phyloP scores from a whole-genome alignment of 139 green algal species.

The Coelastrella sp. region DNA sequence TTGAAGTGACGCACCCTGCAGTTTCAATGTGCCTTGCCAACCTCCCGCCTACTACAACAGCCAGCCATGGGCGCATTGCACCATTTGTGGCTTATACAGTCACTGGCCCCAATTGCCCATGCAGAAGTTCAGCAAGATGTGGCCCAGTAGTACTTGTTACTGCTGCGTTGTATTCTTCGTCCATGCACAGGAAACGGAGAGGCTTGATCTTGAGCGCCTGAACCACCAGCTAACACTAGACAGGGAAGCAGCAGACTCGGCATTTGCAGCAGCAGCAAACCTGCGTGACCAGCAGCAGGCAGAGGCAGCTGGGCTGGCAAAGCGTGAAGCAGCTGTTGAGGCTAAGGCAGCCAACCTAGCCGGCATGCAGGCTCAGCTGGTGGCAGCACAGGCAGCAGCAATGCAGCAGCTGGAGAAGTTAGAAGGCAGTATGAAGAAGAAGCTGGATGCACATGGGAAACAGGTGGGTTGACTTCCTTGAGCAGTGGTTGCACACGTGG shows the following conservation, averaged over 20 bases:
- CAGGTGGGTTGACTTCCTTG: background rate
- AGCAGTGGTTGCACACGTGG: background rate
- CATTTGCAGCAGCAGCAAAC: background rate
- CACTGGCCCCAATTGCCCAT: no score
- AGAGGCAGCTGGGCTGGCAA: constrained; percentile 12
- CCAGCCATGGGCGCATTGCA: no score
- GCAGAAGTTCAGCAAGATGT: no score
- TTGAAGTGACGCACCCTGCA: no score
- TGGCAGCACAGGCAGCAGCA: constrained; percentile 25
- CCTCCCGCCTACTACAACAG: no score
- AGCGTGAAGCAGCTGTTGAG: constrained; percentile 14
- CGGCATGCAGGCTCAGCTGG: background rate
- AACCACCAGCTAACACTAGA: background rate
- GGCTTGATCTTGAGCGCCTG: constrained; percentile 30
- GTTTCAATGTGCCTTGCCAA: no score
- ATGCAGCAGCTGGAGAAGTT: constrained; percentile 46
- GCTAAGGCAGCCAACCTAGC: background rate
- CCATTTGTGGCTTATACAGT: no score
- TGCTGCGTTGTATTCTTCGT: background rate
- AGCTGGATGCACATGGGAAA: constrained; percentile 39
- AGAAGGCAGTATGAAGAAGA: background rate
- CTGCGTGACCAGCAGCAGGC: constrained; percentile 28
- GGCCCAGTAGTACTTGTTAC: background rate
- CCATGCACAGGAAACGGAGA: constrained; percentile 8
- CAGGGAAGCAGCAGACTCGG: background rate